These are phyloP conservation scores for Naganishia randhawae DNA, from an alignment of 768 basidiomycete genomes.

Conservation along the genomic window DNA sequence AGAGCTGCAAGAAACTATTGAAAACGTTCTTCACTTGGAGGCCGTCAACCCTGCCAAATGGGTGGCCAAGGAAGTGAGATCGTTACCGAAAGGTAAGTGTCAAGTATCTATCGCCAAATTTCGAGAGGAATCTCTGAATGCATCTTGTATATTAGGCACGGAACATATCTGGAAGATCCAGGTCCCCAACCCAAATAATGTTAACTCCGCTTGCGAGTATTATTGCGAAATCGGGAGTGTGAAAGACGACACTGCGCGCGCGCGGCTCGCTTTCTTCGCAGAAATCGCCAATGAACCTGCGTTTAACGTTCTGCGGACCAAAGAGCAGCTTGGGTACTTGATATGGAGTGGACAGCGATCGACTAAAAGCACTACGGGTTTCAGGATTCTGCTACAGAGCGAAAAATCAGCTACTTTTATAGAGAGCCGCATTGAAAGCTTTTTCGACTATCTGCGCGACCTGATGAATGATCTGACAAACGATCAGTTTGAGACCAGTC, in stretches of 20 bases:
- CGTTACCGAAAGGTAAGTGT: conserved; percentile 65
- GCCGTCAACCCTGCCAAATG: conserved; percentile 59
- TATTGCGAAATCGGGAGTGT: conserved; percentile 73
- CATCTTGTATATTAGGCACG: conserved; percentile 56
- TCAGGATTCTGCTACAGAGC: conserved; percentile 82
- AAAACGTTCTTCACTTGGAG: conserved; percentile 61
- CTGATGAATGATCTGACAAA: conserved; percentile 65
- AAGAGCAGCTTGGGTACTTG: conserved; percentile 93
- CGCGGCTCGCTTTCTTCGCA: conserved; percentile 65
- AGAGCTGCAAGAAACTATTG: conserved; percentile 65
- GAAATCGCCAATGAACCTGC: conserved; percentile 84
- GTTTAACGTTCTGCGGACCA: conserved; percentile 83
- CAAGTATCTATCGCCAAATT: not conserved
- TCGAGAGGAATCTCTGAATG: not conserved
- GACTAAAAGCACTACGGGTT: conserved; percentile 66
- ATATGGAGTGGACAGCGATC: conserved; percentile 58
- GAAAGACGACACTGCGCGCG: conserved; percentile 64
- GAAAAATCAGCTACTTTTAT: conserved; percentile 74
- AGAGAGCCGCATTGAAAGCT: conserved; percentile 82
- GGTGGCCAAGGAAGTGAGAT: conserved; percentile 56
- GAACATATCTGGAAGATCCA: conserved; percentile 64
- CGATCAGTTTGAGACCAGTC: conserved; percentile 74
- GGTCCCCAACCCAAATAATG: conserved; percentile 76
- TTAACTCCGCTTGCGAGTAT: conserved; percentile 82
- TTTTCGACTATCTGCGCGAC: conserved; percentile 69